Base-by-base conservation (phyloP, 2,329 filamentous ascomycete genomes). In the Stemphylium lycopersici region DNA sequence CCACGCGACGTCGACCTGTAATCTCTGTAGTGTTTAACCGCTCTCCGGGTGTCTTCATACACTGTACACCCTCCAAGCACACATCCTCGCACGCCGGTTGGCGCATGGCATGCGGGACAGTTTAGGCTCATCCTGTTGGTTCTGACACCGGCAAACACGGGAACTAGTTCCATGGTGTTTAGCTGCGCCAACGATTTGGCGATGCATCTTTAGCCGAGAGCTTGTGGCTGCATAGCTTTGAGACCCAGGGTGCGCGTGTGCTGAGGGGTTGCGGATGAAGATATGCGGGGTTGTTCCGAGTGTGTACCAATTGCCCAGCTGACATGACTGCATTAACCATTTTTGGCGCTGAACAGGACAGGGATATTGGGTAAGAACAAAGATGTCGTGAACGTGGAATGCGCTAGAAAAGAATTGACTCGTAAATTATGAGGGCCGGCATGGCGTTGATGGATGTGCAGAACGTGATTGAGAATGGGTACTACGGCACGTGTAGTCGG, bases 11-110 rank as follows among this genome's bases (percentile, higher is more conserved):
- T 31, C 26, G n/a, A 34, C 31, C 15, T 15, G 18, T 16, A 37
- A 44, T 32, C 39, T 61, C 67, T 70, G 62, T 39, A 67, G 55
- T 62, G 56, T 65, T 71, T 71, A 70, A 63, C 68, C 67, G 65
- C 61, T 52, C 52, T 60, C 66, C 60, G 61, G 64, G 42, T 58
- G 38, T 39, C 44, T 36, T 45, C 36, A 43, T 20, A 53, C 41
- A 18, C 29, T 24, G 26, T 24, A 26, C 37, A 32, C 32, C 42
- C 20, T 42, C n/a, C 34, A n/a, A 36, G 29, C 26, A 36, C 37
- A 36, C 31, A 29, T 56, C 45, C 48, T 61, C 24, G 33, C 26
- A 34, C 52, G 42, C 52, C 52, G 55, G 55, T 61, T 58, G 52
- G 55, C 38, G 20, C 12, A 50, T 26, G 37, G 12, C 34, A 43